These are phyloP conservation scores for Colletotrichum orchidophilum DNA, from an alignment of 2,329 filamentous ascomycete species.

Conservation along the genomic window DNA sequence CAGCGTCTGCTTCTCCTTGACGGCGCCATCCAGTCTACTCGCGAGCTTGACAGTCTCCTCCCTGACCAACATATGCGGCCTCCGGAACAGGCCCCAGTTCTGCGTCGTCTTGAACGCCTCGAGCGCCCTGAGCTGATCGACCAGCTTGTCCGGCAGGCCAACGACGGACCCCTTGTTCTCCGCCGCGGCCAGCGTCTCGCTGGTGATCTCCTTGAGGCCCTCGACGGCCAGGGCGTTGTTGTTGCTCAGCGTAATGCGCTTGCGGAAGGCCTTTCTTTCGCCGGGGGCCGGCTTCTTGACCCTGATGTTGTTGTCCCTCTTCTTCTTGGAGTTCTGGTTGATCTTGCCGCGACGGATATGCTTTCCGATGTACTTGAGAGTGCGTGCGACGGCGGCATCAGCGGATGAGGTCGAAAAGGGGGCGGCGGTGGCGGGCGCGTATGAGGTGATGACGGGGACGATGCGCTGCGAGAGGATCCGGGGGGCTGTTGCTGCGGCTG, in stretches of 20 bases:
- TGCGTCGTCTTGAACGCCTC: constrained; percentile 93
- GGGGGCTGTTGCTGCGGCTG: constrained; percentile 34
- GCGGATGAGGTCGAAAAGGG: constrained; percentile 52
- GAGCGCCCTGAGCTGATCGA: constrained; percentile 83
- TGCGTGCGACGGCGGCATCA: constrained; percentile 38
- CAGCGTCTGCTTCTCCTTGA: constrained; percentile 62
- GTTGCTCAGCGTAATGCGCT: constrained; percentile 92
- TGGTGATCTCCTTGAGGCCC: constrained; percentile 70
- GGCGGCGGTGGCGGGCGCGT: constrained; percentile 42
- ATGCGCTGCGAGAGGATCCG: constrained; percentile 44
- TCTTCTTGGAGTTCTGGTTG: constrained; percentile 54
- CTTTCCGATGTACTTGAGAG: constrained; percentile 25
- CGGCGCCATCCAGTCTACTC: constrained; percentile 67
- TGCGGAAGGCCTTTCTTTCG: constrained; percentile 87
- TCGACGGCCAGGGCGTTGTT: constrained; percentile 86
- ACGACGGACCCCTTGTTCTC: constrained; percentile 73
- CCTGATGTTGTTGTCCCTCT: constrained; percentile 50
- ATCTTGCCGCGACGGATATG: constrained; percentile 36
- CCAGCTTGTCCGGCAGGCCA: constrained; percentile 71
- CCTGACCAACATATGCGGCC: constrained; percentile 81
- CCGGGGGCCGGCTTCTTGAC: constrained; percentile 72
- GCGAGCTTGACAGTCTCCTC: constrained; percentile 79
- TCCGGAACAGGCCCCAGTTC: constrained; percentile 86
- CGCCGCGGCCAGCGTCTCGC: constrained; percentile 62
- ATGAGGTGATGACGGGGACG: constrained; percentile 42